phyloP scores from a whole-genome alignment of 164 flowering plant genomes.

The grape (Vitis vinifera) region ASM3070453v1 NC_081808.1:8376501-8377000 shows the following conservation, averaged over 20 bases:
- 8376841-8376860: too few species aligned
- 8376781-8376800: background rate
- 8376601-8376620: slow-evolving; percentile 34
- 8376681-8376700: slow-evolving; percentile 15
- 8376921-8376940: background rate
- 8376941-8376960: slow-evolving; percentile 31
- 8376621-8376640: slow-evolving; percentile 8
- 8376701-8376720: slow-evolving; percentile 11
- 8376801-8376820: background rate
- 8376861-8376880: too few species aligned
- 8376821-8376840: too few species aligned
- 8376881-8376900: too few species aligned
- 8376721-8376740: slow-evolving; percentile 6
- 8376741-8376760: background rate
- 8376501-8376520: slow-evolving; percentile 6
- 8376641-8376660: background rate
- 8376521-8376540: slow-evolving; percentile 39
- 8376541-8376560: slow-evolving; percentile 31
- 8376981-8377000: slow-evolving; percentile 37
- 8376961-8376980: slow-evolving; percentile 24
- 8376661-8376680: slow-evolving; percentile 41
- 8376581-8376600: slow-evolving; percentile 36
- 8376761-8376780: slow-evolving; percentile 13
- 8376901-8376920: too few species aligned
- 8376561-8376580: slow-evolving; percentile 31